These are phyloP conservation scores for Filosporella fistucella DNA, from an alignment of 495 filamentous ascomycete genomes.

Conservation along the genomic window DNA sequence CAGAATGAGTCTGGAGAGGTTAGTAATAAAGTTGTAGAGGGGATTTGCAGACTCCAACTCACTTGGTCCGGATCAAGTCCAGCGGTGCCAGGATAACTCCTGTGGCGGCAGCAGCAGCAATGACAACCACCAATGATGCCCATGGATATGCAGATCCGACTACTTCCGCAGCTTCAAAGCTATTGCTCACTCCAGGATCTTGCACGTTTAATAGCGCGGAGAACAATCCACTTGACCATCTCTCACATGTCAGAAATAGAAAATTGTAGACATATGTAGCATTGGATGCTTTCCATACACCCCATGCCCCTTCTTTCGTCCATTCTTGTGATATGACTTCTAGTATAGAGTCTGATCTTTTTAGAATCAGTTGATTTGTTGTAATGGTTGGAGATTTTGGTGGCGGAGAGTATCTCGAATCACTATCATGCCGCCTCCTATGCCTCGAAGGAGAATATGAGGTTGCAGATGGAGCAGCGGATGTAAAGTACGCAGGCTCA, in stretches of 20 bases:
- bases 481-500: slow-evolving; percentile 83
- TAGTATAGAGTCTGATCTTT: slow-evolving; percentile 66
- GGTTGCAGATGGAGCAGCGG: slow-evolving; percentile 51
- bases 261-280: slow-evolving; percentile 84
- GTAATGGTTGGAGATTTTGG: slow-evolving; percentile 4
- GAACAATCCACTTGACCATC: slow-evolving; percentile 78
- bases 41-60: slow-evolving; percentile 10
- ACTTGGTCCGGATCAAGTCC: slow-evolving; percentile 84
- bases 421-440: slow-evolving; percentile 42
- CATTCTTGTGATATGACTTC: slow-evolving; percentile 81
- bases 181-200: slow-evolving; percentile 58
- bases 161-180: slow-evolving; percentile 33
- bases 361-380: slow-evolving; percentile 63
- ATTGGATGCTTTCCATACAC: slow-evolving; percentile 92
- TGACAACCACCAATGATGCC: slow-evolving; percentile 70
- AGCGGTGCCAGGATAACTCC: slow-evolving; percentile 78
- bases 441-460: slow-evolving; percentile 45
- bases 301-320: slow-evolving; percentile 84
- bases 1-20: slow-evolving; percentile 56
- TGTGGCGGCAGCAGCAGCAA: slow-evolving; percentile 75
- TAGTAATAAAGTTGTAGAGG: slow-evolving; percentile 7
- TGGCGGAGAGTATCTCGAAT: slow-evolving; percentile 40
- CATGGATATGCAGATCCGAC: slow-evolving; percentile 64
- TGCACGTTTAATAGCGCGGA: slow-evolving; percentile 80
- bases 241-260: slow-evolving; percentile 78